phyloP scores from a whole-genome alignment of 192 early-diverging fungal species.

The Gonapodya prolifera region DNA sequence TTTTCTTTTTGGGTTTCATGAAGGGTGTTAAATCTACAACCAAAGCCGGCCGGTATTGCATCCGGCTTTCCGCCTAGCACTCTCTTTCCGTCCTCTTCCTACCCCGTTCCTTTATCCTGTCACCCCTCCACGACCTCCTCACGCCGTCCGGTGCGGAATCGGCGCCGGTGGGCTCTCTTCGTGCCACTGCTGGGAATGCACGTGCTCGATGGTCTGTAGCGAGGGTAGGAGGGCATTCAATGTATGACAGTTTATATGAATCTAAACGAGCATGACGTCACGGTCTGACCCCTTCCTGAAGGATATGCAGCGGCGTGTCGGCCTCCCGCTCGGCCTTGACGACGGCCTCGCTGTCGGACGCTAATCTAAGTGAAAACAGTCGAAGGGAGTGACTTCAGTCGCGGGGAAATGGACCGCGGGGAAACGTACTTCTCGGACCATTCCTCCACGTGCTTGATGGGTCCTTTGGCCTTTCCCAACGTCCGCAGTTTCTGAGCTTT shows the following conservation, averaged over 20 bases:
- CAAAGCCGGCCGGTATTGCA: neutral
- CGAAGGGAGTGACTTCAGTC: neutral
- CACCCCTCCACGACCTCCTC: too few species aligned
- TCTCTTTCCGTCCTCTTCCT: too few species aligned
- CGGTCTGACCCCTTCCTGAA: neutral
- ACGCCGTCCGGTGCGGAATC: neutral
- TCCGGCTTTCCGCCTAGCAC: neutral
- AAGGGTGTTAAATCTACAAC: neutral
- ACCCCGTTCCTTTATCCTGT: too few species aligned
- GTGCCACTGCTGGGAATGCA: neutral
- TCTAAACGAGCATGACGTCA: neutral
- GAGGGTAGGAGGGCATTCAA: too few species aligned
- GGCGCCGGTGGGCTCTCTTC: neutral
- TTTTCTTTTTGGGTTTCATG: neutral
- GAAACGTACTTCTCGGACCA: neutral
- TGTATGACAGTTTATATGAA: neutral
- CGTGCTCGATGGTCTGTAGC: neutral
- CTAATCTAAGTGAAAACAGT: neutral
- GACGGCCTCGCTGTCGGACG: neutral
- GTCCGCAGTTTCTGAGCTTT: neutral
- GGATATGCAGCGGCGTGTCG: neutral
- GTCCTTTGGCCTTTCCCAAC: neutral
- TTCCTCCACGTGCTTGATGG: neutral
- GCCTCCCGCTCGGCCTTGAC: neutral
- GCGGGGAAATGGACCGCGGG: too few species aligned